A percentile compares a stretch with the other conserved stretches of the same genome.
Conservation (phyloP, 2,329 filamentous ascomycete genomes). For the Epichloe hybrida region DNA sequence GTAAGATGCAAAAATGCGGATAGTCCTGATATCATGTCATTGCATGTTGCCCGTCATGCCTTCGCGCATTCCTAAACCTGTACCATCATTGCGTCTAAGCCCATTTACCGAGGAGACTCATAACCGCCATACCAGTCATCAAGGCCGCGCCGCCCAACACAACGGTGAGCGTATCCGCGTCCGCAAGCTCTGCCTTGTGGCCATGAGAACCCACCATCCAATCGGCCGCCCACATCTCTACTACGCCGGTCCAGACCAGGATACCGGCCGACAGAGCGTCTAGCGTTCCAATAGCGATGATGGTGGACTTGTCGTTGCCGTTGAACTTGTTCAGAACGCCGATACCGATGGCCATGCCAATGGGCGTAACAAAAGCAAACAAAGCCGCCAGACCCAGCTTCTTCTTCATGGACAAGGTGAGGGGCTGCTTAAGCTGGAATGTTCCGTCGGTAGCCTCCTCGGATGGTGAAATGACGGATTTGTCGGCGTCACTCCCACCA, state of each 20-base stretch:
- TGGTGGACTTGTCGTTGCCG: conserved; percentile 53
- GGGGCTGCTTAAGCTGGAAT: conserved; percentile 7
- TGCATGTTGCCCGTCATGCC: neutral
- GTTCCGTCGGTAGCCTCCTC: conserved; percentile 9
- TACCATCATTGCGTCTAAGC: conserved; percentile 29
- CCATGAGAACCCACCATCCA: conserved; percentile 44
- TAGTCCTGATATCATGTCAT: neutral
- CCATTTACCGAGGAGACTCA: conserved; percentile 67
- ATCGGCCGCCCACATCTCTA: conserved; percentile 68
- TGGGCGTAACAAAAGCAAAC: conserved; percentile 59
- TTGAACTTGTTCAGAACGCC: conserved; percentile 59
- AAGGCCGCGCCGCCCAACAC: conserved; percentile 37
- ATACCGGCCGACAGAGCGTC: conserved; percentile 65
- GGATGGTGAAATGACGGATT: conserved; percentile 10
- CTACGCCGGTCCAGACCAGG: conserved; percentile 64
- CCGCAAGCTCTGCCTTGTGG: conserved; percentile 34
- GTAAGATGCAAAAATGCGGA: neutral
- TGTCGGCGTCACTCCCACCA: conserved; percentile 13
- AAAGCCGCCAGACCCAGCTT: conserved; percentile 48
- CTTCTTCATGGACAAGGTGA: conserved; percentile 24
- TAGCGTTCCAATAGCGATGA: conserved; percentile 59
- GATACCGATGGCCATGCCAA: conserved; percentile 71
- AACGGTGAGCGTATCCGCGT: conserved; percentile 35
- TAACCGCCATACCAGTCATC: conserved; percentile 48
- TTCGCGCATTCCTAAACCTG: neutral